Conservation (phyloP, 179 eudicot genomes). For the Camellia oleifera region DNA sequence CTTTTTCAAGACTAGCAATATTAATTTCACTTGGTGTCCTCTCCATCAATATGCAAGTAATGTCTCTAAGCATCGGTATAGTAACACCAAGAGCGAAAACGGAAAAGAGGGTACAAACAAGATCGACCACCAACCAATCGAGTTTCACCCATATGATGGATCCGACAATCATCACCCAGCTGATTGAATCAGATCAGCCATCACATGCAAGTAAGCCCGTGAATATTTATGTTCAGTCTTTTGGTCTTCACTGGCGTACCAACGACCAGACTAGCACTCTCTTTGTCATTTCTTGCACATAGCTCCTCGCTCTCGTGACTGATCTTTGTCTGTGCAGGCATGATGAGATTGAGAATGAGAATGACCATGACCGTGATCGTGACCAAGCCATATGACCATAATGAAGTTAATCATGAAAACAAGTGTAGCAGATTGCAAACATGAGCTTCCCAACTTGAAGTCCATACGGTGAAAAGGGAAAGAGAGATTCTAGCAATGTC, state of each 20-base stretch:
- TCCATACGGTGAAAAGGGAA: slow-evolving; percentile 15
- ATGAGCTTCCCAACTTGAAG: slow-evolving; percentile 34
- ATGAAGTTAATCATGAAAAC: slow-evolving; percentile 39
- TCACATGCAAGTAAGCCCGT: slow-evolving; percentile 58
- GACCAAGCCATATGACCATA: slow-evolving; percentile 38
- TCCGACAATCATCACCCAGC: slow-evolving; percentile 54
- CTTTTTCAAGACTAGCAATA: slow-evolving; percentile 34
- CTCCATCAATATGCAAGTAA: slow-evolving; percentile 47
- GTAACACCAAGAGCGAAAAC: slow-evolving; percentile 37
- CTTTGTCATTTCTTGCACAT: slow-evolving; percentile 16
- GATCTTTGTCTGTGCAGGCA: slow-evolving; percentile 12
- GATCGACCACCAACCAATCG: slow-evolving; percentile 45
- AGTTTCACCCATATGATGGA: slow-evolving; percentile 51
- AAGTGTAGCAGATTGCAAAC: slow-evolving; percentile 46
- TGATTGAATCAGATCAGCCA: slow-evolving; percentile 45
- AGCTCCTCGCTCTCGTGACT: slow-evolving; percentile 11
- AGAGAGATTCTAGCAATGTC: slow-evolving; percentile 11
- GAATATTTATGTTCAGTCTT: slow-evolving; percentile 40
- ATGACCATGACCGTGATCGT: slow-evolving; percentile 21
- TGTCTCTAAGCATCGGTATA: slow-evolving; percentile 35
- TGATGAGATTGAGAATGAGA: slow-evolving; percentile 32
- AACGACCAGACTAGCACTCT: slow-evolving; percentile 30
- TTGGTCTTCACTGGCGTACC: slow-evolving; percentile 13
- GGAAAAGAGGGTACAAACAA: slow-evolving; percentile 48
- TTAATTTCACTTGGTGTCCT: slow-evolving; percentile 44